Evolutionary conservation across 2,329 filamentous ascomycete genomes (phyloP), one percentile per base, ranked within the genome.

Genomic region (Ilyonectria sp.): DNA sequence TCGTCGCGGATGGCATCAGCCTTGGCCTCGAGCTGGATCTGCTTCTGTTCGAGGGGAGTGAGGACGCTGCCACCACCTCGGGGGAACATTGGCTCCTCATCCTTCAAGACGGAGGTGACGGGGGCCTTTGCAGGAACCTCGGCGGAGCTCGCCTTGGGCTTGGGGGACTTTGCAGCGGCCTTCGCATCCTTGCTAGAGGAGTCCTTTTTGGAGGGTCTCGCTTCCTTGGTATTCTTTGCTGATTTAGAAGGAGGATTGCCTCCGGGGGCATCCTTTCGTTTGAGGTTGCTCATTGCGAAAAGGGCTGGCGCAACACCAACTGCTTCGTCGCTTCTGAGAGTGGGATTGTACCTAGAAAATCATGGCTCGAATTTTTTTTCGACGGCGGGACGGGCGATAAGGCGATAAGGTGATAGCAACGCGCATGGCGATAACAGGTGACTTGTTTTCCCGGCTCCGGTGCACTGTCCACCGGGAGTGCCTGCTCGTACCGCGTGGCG

Each of bases 21-120:
- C 78, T 93, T 96, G 52, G 96, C 96, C 81, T 98, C 93, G 65
- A 97, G 92, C 76, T 96, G 92, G 70, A 99, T 98, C 82, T 98
- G 94, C 83, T 97, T 98, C 79, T 97, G 93, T 80, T 99, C 96
- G 58, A 99, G 85, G 21, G 96, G 95, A 2, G 96, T 98, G 78
- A 99, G 84, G 59, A 97, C 87, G 78, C 94, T 97, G 60, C 91
- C 95, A 49, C 96, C 97, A 63, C 96, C 96, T 86, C 96, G 90
- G 73, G 96, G 95, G 76, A 99, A 99, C 50, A 95, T 87, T 37
- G 91, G 91, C 78, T 98, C 96, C 72, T 98, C 96, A 72, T 96
- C 92, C 79, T 87, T 90, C 57, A 89, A 78, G 11, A 84, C 77
- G 43, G 86, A 85, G 61, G 87, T 78, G 33, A 83, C 71, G 15